Evolutionary conservation across 192 early-diverging fungal genomes (phyloP).

Genomic region (Mortierella antarctica): DNA sequence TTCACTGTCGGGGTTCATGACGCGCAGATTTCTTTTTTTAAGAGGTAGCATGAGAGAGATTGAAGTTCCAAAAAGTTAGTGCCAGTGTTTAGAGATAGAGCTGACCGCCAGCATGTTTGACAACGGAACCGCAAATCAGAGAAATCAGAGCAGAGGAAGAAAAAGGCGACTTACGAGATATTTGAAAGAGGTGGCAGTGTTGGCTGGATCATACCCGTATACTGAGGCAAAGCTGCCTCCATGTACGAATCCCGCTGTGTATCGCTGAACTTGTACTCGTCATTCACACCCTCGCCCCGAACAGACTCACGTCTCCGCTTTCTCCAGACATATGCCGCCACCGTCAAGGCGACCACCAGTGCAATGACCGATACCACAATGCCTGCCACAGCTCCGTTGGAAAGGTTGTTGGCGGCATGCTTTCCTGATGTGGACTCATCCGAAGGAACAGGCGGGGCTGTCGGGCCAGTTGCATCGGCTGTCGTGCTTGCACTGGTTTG

Average conservation of each 20-base stretch:
- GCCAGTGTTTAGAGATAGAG: not conserved
- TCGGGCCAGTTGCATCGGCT: not conserved
- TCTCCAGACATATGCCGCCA: conserved; percentile 36
- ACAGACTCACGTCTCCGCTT: conserved; percentile 22
- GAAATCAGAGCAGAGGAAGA: not conserved
- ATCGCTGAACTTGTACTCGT: conserved; percentile 33
- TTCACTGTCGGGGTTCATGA: conserved; percentile 52
- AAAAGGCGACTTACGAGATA: conserved; percentile 25
- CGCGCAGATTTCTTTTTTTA: conserved; percentile 36
- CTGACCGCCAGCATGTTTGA: not conserved
- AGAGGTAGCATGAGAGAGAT: not conserved
- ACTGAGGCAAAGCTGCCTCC: conserved; percentile 36
- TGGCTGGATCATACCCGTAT: conserved; percentile 41
- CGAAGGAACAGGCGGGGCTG: not conserved
- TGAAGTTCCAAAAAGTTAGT: not conserved
- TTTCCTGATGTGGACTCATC: not conserved
- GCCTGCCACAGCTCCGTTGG: conserved; percentile 35
- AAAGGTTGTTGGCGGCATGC: conserved; percentile 7
- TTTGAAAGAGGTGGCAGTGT: conserved; percentile 36
- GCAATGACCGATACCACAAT: conserved; percentile 44
- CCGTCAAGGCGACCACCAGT: conserved; percentile 34
- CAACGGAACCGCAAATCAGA: not conserved
- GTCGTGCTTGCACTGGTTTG: conserved; percentile 12
- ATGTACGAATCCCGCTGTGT: conserved; percentile 28
- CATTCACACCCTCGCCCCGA: not conserved